Conservation (phyloP, 106 monocot genomes). For the Dioscorea dumetorum region DNA sequence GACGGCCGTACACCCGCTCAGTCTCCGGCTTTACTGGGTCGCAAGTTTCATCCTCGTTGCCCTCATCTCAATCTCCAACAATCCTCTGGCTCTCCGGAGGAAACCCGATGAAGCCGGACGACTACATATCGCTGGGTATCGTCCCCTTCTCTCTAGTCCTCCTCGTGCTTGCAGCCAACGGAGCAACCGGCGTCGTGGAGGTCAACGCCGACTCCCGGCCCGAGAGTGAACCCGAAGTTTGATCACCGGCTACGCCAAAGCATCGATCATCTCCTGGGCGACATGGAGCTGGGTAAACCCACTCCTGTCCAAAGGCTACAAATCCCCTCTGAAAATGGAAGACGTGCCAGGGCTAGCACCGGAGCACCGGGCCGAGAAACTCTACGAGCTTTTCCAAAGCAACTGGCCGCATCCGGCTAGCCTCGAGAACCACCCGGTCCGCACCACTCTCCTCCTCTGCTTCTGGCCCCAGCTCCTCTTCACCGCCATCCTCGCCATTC, state of each 20-base stretch:
- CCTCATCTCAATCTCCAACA: constrained; percentile 43
- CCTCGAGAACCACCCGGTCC: constrained; percentile 52
- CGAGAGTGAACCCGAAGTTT: too few relatives aligned
- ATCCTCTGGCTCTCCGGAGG: constrained; percentile 36
- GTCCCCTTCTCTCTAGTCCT: constrained; percentile 44
- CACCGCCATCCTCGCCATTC: constrained; percentile 57
- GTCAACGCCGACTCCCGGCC: background rate
- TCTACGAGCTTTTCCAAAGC: constrained; percentile 55
- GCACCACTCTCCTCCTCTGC: constrained; percentile 55
- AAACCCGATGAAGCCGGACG: constrained; percentile 30
- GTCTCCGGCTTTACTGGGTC: constrained; percentile 64
- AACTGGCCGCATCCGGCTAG: constrained; percentile 59
- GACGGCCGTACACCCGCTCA: constrained; percentile 2
- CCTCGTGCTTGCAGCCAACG: constrained; percentile 28
- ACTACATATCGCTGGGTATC: constrained; percentile 29
- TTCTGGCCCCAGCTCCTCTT: constrained; percentile 69
- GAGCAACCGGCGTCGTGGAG: constrained; percentile 31
- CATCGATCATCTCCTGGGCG: constrained; percentile 46
- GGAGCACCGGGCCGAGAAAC: constrained; percentile 59
- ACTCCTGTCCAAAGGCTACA: constrained; percentile 60
- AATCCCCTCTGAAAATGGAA: constrained; percentile 44
- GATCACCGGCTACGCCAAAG: constrained; percentile 29
- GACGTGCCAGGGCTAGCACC: constrained; percentile 76
- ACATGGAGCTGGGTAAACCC: constrained; percentile 86
- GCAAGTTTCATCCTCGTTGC: constrained; percentile 24